A percentile compares a stretch with the other conserved stretches of the same genome.
Conservation (phyloP, 164 flowering plant genomes). For the Paratinospora sagittata region DNA sequence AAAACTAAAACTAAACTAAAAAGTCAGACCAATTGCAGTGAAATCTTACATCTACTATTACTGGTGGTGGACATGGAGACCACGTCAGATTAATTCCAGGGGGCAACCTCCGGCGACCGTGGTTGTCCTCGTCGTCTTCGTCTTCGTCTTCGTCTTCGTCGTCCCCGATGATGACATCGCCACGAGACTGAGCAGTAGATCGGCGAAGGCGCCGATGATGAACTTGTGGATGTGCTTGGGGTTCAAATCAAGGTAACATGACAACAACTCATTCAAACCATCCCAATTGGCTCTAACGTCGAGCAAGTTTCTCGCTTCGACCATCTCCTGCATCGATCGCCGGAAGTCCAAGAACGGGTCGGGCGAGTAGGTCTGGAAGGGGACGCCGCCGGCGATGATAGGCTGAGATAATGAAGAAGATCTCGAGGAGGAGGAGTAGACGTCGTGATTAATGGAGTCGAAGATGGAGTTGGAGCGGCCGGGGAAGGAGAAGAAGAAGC, state of each 20-base stretch:
- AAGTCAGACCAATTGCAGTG: too few relatives aligned
- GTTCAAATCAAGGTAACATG: slow-evolving; percentile 55
- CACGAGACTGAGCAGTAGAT: slow-evolving; percentile 27
- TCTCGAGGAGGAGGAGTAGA: neutral
- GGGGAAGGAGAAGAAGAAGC: slow-evolving; percentile 84
- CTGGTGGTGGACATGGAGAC: too few relatives aligned
- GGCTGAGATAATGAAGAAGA: slow-evolving; percentile 7
- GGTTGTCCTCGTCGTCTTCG: too few relatives aligned
- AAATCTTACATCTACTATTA: too few relatives aligned
- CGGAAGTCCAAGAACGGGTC: slow-evolving; percentile 73
- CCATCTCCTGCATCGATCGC: slow-evolving; percentile 93
- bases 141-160: too few relatives aligned
- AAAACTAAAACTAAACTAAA: too few relatives aligned
- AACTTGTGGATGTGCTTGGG: slow-evolving; percentile 56
- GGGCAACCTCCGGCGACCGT: too few relatives aligned
- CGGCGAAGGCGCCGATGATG: slow-evolving; percentile 60
- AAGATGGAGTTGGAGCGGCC: slow-evolving; percentile 60
- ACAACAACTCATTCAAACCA: slow-evolving; percentile 53
- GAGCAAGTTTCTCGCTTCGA: slow-evolving; percentile 40
- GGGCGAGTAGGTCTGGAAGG: slow-evolving; percentile 35
- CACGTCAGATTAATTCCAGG: too few relatives aligned
- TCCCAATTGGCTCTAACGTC: slow-evolving; percentile 39
- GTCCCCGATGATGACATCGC: too few relatives aligned
- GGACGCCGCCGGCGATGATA: slow-evolving; percentile 34
- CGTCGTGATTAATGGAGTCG: neutral